Evolutionary conservation across 2,329 filamentous ascomycete genomes (phyloP).

Genomic region (Lecanoromycetidae sp.): DNA sequence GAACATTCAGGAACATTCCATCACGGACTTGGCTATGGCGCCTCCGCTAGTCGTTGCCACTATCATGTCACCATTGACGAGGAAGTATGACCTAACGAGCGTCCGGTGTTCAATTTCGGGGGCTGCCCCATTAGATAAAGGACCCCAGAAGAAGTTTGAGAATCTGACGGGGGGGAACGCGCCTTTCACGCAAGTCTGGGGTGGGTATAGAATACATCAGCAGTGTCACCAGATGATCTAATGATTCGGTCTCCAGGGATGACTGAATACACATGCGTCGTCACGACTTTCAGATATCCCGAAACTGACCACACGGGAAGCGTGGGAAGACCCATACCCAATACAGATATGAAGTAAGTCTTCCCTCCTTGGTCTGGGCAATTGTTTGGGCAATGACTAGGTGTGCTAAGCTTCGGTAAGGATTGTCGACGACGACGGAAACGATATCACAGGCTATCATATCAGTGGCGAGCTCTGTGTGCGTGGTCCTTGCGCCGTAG

Average conservation of each 20-base stretch:
- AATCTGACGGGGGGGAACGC: conserved; percentile 30
- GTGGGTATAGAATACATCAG: not conserved
- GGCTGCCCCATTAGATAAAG: conserved; percentile 41
- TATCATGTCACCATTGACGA: conserved; percentile 37
- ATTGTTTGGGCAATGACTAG: not conserved
- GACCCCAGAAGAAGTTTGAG: conserved; percentile 36
- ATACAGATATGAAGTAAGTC: conserved; percentile 34
- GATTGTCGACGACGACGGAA: conserved; percentile 44
- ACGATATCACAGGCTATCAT: conserved; percentile 40
- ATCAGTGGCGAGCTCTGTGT: conserved; percentile 42
- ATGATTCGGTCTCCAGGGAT: conserved; percentile 23
- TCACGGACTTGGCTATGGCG: conserved; percentile 41
- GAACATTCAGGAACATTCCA: conserved; percentile 34
- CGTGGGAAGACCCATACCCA: conserved; percentile 33
- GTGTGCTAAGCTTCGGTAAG: conserved; percentile 23
- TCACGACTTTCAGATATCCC: conserved; percentile 27
- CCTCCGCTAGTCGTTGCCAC: conserved; percentile 42
- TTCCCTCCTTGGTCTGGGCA: conserved; percentile 12
- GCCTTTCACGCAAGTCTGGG: conserved; percentile 38
- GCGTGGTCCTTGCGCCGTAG: conserved; percentile 41
- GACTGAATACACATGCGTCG: conserved; percentile 34
- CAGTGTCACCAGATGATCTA: not conserved
- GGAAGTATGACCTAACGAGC: conserved; percentile 32
- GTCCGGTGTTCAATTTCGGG: conserved; percentile 29
- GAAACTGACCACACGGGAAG: conserved; percentile 33